Percentiles rank a stretch among this genome's conserved stretches.
Evolutionary conservation across 352 stramenopile species (phyloP).

Genomic region (Globisporangium iwayamae): DNA sequence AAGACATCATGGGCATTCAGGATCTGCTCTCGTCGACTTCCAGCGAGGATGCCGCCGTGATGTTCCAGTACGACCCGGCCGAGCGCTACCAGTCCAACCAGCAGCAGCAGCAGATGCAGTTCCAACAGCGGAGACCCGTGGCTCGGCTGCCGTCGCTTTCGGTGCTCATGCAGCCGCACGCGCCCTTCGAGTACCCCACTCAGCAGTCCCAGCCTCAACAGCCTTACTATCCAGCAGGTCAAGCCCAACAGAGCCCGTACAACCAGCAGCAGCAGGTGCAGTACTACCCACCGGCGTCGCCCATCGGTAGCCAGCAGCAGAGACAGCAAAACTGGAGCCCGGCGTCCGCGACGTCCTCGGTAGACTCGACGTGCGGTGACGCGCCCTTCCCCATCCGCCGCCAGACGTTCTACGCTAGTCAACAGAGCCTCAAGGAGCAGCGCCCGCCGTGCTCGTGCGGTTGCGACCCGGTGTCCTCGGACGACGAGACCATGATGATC

Average conservation of each 20-base stretch:
- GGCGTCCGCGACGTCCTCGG: conserved; percentile 11
- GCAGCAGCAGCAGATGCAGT: conserved; percentile 1
- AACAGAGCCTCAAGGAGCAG: not conserved
- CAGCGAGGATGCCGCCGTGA: conserved; percentile 7
- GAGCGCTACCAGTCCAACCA: conserved; percentile 10
- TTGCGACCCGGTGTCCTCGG: conserved; percentile 10
- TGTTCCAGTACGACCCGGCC: conserved; percentile 16
- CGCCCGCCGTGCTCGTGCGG: conserved; percentile 11
- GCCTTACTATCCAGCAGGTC: not conserved
- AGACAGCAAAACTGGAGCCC: conserved; percentile 7
- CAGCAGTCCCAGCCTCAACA: not conserved
- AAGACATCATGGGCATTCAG: conserved; percentile 7
- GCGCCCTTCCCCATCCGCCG: conserved; percentile 14
- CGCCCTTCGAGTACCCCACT: conserved; percentile 2
- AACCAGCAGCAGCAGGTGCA: not conserved
- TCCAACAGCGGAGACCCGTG: not conserved
- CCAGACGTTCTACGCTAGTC: conserved; percentile 10
- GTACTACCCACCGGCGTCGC: conserved; percentile 12
- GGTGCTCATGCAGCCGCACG: conserved; percentile 16
- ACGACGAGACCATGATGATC: conserved; percentile 10
- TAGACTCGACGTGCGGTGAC: not conserved
- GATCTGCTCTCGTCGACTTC: conserved; percentile 11
- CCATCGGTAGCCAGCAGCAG: not conserved
- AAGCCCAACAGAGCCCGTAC: not conserved
- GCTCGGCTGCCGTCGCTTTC: conserved; percentile 13